These are phyloP conservation scores for Sphaerulina musiva DNA, from an alignment of 2,329 filamentous ascomycete genomes.

Conservation along the genomic window DNA sequence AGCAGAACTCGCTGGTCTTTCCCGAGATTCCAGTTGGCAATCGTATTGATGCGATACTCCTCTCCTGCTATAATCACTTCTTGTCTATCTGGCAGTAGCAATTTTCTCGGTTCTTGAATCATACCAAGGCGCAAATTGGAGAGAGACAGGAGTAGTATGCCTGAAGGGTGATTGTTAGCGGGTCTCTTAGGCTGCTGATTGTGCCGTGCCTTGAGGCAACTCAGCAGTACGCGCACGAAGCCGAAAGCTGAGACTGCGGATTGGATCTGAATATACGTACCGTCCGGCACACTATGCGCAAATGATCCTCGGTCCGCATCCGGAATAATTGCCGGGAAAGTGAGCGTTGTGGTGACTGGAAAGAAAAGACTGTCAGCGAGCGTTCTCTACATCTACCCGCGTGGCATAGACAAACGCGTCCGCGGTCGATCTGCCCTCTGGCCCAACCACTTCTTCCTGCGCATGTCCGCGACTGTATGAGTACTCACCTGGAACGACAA, in stretches of 20 bases:
- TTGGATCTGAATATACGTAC: too few species aligned
- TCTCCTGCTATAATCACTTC: slow-evolving; percentile 34
- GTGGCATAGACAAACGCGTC: too few species aligned
- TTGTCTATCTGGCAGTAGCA: slow-evolving; percentile 30
- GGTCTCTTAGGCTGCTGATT: too few species aligned
- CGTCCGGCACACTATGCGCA: slow-evolving; percentile 50
- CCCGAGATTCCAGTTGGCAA: slow-evolving; percentile 74
- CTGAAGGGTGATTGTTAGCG: too few species aligned
- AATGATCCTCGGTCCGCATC: slow-evolving; percentile 18
- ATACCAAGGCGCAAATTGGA: slow-evolving; percentile 59
- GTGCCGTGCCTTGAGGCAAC: too few species aligned
- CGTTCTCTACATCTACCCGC: background rate
- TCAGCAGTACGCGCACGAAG: too few species aligned
- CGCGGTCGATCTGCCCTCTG: too few species aligned
- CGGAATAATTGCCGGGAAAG: slow-evolving; percentile 50
- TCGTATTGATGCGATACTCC: slow-evolving; percentile 66
- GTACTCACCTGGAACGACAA: slow-evolving; percentile 51
- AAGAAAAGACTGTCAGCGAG: background rate
- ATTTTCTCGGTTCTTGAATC: slow-evolving; percentile 53
- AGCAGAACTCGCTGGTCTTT: slow-evolving; percentile 83
- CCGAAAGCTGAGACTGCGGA: too few species aligned
- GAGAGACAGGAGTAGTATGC: slow-evolving; percentile 55
- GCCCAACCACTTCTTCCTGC: too few species aligned
- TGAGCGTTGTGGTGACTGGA: slow-evolving; percentile 60
- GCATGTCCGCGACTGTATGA: too few species aligned